Evolutionary conservation across 768 basidiomycete genomes (phyloP), one percentile per base, ranked within the genome.

Genomic region (Lactifluus piperatus): DNA sequence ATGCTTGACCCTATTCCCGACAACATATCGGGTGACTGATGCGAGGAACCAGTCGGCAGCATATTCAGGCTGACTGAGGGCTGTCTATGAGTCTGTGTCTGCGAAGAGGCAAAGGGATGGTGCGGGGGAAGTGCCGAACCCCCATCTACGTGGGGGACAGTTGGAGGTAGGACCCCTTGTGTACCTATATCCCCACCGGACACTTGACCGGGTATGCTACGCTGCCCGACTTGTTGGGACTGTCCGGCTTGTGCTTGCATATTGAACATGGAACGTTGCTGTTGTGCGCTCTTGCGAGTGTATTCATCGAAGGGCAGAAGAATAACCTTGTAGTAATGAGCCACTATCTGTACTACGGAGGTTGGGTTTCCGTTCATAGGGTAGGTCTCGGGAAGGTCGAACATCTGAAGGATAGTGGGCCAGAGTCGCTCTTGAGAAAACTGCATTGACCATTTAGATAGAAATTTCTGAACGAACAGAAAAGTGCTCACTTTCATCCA

Each of bases 231-330:
- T 29, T 64, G 64, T 27, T 62, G 66, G 14, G 66, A 66, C 56
- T 75, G 71, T 62, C 71, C 72, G 43, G 69, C 67, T 56, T 65
- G 68, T 56, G 73, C 79, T 53, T 75, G 74, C 24, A 75, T 69
- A 26, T 75, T 64, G 64, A 75, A 66, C 71, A 80, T 76, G 30
- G 76, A 75, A 63, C 79, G 81, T 65, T 80, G 81, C 61, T 81
- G 84, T 54, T 82, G 74, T 44, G 83, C 48, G 64, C 81, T 87
- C 62, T 78, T 81, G 69, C 79, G 79, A 69, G 85, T 86, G 30
- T 74, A 69, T 34, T 87, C 84, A 71, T 92, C 90, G 65, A 91
- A 88, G 3, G 88, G 86, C 39, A 74, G 73, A 24, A 91, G 73
- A 57, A 92, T 75, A 16, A 69, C 73, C 70, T 73, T 77, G 70